A percentile compares a stretch with the other conserved stretches of the same genome.
These are phyloP conservation scores for Colletotrichum sojae DNA, from an alignment of 2,329 filamentous ascomycete genomes.

Conservation along the genomic window DNA sequence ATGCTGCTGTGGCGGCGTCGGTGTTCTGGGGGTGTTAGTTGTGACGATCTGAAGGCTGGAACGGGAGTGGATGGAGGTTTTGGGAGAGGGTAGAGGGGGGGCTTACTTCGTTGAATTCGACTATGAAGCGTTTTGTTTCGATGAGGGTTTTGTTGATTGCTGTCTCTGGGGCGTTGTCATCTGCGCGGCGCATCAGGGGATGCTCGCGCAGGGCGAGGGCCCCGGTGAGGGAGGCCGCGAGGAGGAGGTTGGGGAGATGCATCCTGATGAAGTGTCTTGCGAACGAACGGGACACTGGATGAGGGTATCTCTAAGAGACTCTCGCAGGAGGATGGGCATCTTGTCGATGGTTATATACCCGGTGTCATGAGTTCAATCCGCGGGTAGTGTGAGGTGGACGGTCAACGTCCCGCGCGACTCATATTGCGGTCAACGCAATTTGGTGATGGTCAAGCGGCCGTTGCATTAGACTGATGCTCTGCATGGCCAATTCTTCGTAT, in stretches of 20 bases:
- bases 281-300: background rate
- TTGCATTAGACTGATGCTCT: slow-evolving; percentile 14
- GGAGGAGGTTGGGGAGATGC: slow-evolving; percentile 18
- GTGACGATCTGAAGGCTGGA: too few relatives aligned
- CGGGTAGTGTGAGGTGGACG: background rate
- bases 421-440: slow-evolving; percentile 3
- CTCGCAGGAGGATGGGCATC: background rate
- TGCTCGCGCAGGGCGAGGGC: slow-evolving; percentile 9
- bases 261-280: background rate
- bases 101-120: slow-evolving; percentile 29
- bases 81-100: too few relatives aligned
- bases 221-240: slow-evolving; percentile 21
- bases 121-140: slow-evolving; percentile 37
- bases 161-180: slow-evolving; percentile 26
- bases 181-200: slow-evolving; percentile 23
- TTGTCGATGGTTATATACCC: background rate
- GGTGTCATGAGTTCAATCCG: background rate
- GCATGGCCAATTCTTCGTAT: slow-evolving; percentile 31
- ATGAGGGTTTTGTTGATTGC: slow-evolving; percentile 22
- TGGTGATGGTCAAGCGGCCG: slow-evolving; percentile 4
- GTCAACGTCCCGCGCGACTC: background rate
- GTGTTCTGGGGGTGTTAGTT: slow-evolving; percentile 13
- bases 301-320: background rate
- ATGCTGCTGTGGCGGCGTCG: slow-evolving; percentile 17
- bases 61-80: too few relatives aligned